These are phyloP conservation scores for Neurospora crassa DNA, from an alignment of 2,329 filamentous ascomycete genomes.

Conservation along the genomic window DNA sequence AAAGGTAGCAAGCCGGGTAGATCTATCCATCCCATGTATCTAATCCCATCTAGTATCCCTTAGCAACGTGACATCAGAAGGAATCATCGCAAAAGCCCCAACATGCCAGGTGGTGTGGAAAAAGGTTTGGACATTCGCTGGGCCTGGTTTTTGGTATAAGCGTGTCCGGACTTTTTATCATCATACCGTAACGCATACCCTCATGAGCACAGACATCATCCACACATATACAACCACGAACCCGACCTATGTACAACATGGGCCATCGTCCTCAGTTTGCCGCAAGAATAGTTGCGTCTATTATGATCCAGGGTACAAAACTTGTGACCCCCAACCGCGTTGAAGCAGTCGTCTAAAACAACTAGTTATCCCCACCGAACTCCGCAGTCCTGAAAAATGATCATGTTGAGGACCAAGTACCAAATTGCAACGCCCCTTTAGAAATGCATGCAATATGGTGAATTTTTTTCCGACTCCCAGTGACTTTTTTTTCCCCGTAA, in stretches of 20 bases:
- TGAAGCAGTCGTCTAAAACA: slow-evolving; percentile 25
- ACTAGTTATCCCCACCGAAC: slow-evolving; percentile 3
- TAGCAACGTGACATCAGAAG: neutral
- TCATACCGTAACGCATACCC: too few species aligned
- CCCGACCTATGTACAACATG: too few species aligned
- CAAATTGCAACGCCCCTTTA: neutral
- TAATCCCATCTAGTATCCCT: neutral
- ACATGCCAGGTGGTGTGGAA: neutral
- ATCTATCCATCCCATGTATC: neutral
- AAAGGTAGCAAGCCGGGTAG: neutral
- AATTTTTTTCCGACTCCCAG: neutral
- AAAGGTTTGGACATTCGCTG: too few species aligned
- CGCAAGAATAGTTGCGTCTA: neutral
- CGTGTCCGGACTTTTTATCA: too few species aligned
- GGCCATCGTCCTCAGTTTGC: neutral
- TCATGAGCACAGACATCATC: neutral
- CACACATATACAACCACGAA: neutral
- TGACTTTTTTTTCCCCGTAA: neutral
- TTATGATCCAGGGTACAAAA: neutral
- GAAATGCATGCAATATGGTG: neutral
- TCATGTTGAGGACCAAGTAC: neutral
- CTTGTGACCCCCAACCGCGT: slow-evolving; percentile 21
- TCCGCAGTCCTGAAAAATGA: neutral
- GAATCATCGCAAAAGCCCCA: neutral
- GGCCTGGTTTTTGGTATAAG: too few species aligned